phyloP scores from a whole-genome alignment of 192 early-diverging fungal species.

The Podila epigama region DNA sequence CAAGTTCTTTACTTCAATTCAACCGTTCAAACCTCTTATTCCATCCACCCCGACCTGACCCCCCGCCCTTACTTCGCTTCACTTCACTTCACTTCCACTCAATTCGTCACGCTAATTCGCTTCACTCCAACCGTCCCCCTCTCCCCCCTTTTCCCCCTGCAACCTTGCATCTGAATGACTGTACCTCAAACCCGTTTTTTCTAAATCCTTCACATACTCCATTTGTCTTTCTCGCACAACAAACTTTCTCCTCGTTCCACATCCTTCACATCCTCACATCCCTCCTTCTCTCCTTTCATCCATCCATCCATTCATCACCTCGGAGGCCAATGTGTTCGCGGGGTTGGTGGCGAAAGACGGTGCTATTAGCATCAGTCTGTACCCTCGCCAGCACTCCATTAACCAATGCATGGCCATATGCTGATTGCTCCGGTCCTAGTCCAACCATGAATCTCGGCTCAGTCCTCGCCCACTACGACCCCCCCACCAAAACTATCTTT shows the following conservation, averaged over 20 bases:
- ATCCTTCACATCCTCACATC: background rate
- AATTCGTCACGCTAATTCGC: background rate
- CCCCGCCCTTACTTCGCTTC: too few relatives aligned
- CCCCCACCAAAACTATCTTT: background rate
- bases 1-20: too few relatives aligned
- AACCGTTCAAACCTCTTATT: too few relatives aligned
- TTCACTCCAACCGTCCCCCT: background rate
- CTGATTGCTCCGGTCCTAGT: slow-evolving; percentile 23
- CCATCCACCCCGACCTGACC: too few relatives aligned
- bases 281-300: background rate
- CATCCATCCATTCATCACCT: background rate
- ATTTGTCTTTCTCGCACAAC: background rate
- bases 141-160: background rate
- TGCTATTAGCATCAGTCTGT: background rate
- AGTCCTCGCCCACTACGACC: slow-evolving; percentile 18
- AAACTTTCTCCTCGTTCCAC: background rate
- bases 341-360: slow-evolving; percentile 7
- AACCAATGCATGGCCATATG: slow-evolving; percentile 40
- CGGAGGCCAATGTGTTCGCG: background rate
- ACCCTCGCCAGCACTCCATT: background rate
- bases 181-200: background rate
- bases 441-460: slow-evolving; percentile 15
- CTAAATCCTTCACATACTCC: background rate
- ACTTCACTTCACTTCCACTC: too few relatives aligned
- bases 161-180: background rate